Conservation (phyloP, 2,329 filamentous ascomycete genomes). For the Aureobasidium lini region DNA sequence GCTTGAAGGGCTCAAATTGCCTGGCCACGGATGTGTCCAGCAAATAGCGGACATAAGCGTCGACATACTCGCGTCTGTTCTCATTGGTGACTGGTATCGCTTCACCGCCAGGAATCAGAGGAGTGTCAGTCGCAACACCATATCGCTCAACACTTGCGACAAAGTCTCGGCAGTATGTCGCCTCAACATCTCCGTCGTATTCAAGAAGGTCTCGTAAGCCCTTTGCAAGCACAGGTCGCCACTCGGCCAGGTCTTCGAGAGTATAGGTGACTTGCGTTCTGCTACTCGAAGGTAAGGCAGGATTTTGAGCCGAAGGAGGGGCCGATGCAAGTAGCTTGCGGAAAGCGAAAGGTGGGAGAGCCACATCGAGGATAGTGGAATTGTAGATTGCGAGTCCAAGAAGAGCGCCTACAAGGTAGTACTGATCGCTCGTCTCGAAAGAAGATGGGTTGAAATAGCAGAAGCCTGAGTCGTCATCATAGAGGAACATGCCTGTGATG, state of each 20-base stretch:
- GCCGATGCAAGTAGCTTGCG: constrained; percentile 75
- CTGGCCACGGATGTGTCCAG: constrained; percentile 70
- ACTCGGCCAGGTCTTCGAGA: constrained; percentile 76
- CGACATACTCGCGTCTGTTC: constrained; percentile 80
- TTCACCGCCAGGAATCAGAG: constrained; percentile 68
- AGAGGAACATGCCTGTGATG: constrained; percentile 70
- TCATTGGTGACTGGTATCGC: constrained; percentile 69
- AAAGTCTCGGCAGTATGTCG: constrained; percentile 75
- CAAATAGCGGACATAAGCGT: constrained; percentile 71
- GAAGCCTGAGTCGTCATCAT: constrained; percentile 81
- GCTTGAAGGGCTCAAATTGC: constrained; percentile 89
- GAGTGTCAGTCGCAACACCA: constrained; percentile 57
- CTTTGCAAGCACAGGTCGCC: constrained; percentile 64
- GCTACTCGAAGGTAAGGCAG: constrained; percentile 24
- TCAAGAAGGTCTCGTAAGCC: constrained; percentile 71
- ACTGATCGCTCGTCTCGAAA: constrained; percentile 87
- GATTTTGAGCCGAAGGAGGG: constrained; percentile 51
- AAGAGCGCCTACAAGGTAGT: constrained; percentile 80
- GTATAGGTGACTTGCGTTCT: constrained; percentile 58
- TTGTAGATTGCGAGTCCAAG: constrained; percentile 91
- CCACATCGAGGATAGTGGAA: constrained; percentile 83
- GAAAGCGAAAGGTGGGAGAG: constrained; percentile 82
- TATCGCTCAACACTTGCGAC: constrained; percentile 71
- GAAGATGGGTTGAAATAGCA: constrained; percentile 92
- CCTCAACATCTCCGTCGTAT: constrained; percentile 75